A percentile compares a stretch with the other conserved stretches of the same genome.
These are phyloP conservation scores for Solioccasus polychromus DNA, from an alignment of 768 basidiomycete genomes.

Conservation along the genomic window DNA sequence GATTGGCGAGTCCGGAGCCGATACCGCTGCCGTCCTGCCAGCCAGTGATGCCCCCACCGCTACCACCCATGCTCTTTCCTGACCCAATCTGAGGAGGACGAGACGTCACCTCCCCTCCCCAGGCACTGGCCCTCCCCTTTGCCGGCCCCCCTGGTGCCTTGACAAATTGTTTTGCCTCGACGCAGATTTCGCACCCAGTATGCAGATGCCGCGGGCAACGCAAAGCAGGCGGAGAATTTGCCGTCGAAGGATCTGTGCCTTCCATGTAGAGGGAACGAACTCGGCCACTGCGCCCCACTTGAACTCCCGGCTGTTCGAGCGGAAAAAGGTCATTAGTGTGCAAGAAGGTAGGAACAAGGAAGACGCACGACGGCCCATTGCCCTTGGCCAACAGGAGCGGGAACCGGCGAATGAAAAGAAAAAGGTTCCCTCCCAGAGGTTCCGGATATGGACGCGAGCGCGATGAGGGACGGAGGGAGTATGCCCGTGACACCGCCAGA, in stretches of 20 bases:
- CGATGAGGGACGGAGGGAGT: slow-evolving; percentile 28
- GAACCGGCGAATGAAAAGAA: slow-evolving; percentile 4
- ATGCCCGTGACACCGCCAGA: slow-evolving; percentile 16
- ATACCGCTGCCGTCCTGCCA: slow-evolving; percentile 77
- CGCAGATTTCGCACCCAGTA: slow-evolving; percentile 72
- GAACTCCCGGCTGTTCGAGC: slow-evolving; percentile 14
- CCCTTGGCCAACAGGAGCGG: slow-evolving; percentile 4
- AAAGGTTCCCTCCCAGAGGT: slow-evolving; percentile 7
- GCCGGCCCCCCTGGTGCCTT: slow-evolving; percentile 26
- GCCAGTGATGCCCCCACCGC: slow-evolving; percentile 56
- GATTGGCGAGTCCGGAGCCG: slow-evolving; percentile 63
- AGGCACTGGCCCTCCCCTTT: slow-evolving; percentile 20
- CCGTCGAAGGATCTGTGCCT: slow-evolving; percentile 59
- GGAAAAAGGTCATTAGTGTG: not conserved
- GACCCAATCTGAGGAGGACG: slow-evolving; percentile 20
- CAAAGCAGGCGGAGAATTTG: slow-evolving; percentile 59
- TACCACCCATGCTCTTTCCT: slow-evolving; percentile 27
- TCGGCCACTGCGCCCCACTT: slow-evolving; percentile 37
- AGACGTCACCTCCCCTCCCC: slow-evolving; percentile 27
- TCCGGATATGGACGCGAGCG: slow-evolving; percentile 30
- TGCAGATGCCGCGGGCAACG: slow-evolving; percentile 75
- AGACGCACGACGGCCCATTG: slow-evolving; percentile 15
- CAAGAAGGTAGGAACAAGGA: not conserved
- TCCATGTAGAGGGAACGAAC: slow-evolving; percentile 52
- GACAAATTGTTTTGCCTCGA: slow-evolving; percentile 50